phyloP scores from a whole-genome alignment of 1,139 yeast species.

The Taphrina sp. region DNA sequence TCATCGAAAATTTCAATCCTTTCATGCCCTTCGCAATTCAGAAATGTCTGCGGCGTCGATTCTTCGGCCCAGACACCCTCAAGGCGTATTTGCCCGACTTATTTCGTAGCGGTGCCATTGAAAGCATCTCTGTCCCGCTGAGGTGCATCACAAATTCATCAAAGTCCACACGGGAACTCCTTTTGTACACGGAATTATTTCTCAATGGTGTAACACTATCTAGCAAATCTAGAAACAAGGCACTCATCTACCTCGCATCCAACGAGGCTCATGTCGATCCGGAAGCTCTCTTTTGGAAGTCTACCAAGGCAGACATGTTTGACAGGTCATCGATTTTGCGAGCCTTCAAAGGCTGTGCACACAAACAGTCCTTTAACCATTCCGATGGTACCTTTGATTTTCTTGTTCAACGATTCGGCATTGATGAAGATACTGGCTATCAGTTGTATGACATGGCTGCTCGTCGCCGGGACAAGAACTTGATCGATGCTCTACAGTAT shows the following conservation, averaged over 20 bases:
- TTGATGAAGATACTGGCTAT: constrained; percentile 8
- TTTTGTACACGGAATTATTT: constrained; percentile 10
- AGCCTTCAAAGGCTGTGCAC: constrained; percentile 11
- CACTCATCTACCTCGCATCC: constrained; percentile 8
- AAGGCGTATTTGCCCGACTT: constrained; percentile 7
- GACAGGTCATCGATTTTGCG: not conserved
- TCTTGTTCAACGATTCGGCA: not conserved
- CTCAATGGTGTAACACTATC: constrained; percentile 6
- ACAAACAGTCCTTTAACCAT: not conserved
- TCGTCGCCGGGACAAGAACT: constrained; percentile 1
- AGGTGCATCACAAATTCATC: constrained; percentile 2
- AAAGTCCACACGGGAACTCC: not conserved
- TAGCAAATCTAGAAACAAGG: constrained; percentile 8
- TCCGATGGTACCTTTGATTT: constrained; percentile 2
- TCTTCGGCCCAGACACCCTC: constrained; percentile 16
- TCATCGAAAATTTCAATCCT: constrained; percentile 10
- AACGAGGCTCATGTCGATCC: constrained; percentile 1
- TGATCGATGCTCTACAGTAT: constrained; percentile 1
- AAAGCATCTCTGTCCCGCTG: constrained; percentile 12
- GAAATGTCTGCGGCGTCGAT: constrained; percentile 24
- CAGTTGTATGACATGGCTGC: constrained; percentile 7
- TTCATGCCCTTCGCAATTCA: constrained; percentile 20
- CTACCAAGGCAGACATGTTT: not conserved
- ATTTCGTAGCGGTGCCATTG: not conserved
- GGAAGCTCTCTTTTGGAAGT: not conserved